Percentiles rank a stretch among this genome's conserved stretches.
Evolutionary conservation across 2,329 filamentous ascomycete species (phyloP).

Genomic region (Colletotrichum cuscutae): DNA sequence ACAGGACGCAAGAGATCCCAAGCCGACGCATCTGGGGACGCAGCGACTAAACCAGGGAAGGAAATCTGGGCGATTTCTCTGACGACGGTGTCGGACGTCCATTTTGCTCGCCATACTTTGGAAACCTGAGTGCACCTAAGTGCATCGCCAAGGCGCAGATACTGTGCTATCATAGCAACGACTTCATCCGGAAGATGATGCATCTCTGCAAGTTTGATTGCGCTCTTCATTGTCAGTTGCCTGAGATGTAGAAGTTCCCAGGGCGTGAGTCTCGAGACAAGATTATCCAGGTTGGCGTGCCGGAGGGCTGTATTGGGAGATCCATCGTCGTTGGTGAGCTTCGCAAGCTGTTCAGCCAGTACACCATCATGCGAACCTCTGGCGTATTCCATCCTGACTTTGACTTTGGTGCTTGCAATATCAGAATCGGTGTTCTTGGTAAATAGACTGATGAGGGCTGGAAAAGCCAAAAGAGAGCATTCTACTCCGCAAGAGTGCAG

Average conservation of each 20-base stretch:
- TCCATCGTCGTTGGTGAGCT: background rate
- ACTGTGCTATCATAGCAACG: background rate
- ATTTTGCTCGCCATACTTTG: conserved; percentile 15
- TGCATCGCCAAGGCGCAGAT: background rate
- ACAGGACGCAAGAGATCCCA: background rate
- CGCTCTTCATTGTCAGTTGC: background rate
- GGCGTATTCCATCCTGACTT: background rate
- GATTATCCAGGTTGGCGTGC: conserved; percentile 11
- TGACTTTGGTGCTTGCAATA: background rate
- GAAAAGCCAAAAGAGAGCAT: too few species aligned
- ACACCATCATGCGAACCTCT: background rate
- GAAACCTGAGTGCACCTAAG: conserved; percentile 21
- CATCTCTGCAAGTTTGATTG: background rate
- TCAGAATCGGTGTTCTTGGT: too few species aligned
- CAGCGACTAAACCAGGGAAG: conserved; percentile 9
- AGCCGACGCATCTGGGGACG: background rate
- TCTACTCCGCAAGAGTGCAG: too few species aligned
- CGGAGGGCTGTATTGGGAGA: background rate
- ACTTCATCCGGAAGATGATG: conserved; percentile 22
- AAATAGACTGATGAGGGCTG: too few species aligned
- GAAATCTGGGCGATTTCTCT: background rate
- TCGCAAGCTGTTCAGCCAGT: background rate
- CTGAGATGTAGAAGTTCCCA: conserved; percentile 27
- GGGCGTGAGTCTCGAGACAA: conserved; percentile 18
- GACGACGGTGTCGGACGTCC: background rate